A percentile compares a stretch with the other conserved stretches of the same genome.
Conservation (phyloP, 129 eudicot genomes). For the Apium graveolens region DNA sequence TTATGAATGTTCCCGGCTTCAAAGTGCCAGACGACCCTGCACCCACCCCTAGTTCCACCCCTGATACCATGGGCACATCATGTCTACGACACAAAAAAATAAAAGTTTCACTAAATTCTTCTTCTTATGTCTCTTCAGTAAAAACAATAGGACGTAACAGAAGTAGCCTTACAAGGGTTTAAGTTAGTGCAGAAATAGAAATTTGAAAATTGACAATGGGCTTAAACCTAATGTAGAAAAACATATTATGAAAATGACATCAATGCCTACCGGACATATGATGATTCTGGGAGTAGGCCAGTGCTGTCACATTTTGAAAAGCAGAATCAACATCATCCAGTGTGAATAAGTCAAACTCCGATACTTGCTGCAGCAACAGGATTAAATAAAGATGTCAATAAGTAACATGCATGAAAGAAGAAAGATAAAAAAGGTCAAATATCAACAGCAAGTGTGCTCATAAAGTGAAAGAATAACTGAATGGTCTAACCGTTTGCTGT, state of each 20-base stretch:
- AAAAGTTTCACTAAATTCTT: not conserved
- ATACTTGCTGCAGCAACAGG: slow-evolving; percentile 68
- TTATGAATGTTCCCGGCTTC: not conserved
- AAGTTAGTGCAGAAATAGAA: not conserved
- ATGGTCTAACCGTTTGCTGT: not conserved
- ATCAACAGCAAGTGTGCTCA: not conserved
- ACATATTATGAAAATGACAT: not conserved
- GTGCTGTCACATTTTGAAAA: slow-evolving; percentile 70
- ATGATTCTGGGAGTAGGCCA: slow-evolving; percentile 90
- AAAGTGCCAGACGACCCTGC: not conserved
- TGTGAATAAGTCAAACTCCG: slow-evolving; percentile 89
- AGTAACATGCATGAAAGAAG: not conserved
- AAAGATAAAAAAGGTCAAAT: not conserved
- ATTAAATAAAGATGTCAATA: slow-evolving; percentile 12
- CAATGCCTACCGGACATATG: slow-evolving; percentile 66
- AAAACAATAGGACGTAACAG: not conserved
- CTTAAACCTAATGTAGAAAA: not conserved
- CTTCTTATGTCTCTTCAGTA: not conserved
- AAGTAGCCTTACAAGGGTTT: not conserved
- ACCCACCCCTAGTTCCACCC: too few relatives aligned
- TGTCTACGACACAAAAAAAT: not conserved
- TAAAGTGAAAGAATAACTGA: not conserved
- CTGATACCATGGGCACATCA: not conserved
- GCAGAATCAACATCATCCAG: slow-evolving; percentile 95
- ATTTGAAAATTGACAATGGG: not conserved